Conservation (phyloP, 108 stramenopile genomes). For the Licmophora abbreviata region DNA sequence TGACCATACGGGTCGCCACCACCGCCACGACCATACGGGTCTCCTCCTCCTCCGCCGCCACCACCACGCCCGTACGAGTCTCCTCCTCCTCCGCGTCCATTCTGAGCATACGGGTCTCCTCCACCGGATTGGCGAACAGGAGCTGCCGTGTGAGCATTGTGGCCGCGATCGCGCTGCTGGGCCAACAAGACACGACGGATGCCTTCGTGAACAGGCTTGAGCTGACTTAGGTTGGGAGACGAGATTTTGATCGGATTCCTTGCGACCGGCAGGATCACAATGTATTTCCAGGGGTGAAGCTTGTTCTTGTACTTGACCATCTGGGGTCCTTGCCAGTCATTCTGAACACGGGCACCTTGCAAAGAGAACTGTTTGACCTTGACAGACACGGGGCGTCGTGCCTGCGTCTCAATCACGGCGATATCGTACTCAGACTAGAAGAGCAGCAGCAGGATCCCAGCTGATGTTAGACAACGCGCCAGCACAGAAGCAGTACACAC, state of each 20-base stretch:
- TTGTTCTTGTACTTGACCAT: conserved; percentile 92
- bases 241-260: conserved; percentile 90
- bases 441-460: neutral
- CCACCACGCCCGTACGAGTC: neutral
- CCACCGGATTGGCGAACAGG: conserved; percentile 3
- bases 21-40: conserved; percentile 2
- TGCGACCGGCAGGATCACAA: conserved; percentile 73
- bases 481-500: neutral
- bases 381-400: conserved; percentile 80
- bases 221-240: conserved; percentile 62
- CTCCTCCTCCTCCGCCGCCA: conserved; percentile 2
- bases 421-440: conserved; percentile 82
- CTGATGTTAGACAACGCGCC: neutral
- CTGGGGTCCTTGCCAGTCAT: conserved; percentile 89
- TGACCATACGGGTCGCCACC: neutral
- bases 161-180: conserved; percentile 63
- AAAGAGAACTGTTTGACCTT: conserved; percentile 89
- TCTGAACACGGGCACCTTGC: conserved; percentile 83
- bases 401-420: conserved; percentile 87
- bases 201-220: conserved; percentile 84
- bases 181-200: conserved; percentile 73
- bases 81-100: neutral
- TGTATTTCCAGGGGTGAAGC: conserved; percentile 85
- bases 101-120: neutral
- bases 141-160: conserved; percentile 2